Evolutionary conservation across 768 basidiomycete genomes (phyloP), one percentile per base, ranked within the genome.

Genomic region (Floccularia luteovirens): DNA sequence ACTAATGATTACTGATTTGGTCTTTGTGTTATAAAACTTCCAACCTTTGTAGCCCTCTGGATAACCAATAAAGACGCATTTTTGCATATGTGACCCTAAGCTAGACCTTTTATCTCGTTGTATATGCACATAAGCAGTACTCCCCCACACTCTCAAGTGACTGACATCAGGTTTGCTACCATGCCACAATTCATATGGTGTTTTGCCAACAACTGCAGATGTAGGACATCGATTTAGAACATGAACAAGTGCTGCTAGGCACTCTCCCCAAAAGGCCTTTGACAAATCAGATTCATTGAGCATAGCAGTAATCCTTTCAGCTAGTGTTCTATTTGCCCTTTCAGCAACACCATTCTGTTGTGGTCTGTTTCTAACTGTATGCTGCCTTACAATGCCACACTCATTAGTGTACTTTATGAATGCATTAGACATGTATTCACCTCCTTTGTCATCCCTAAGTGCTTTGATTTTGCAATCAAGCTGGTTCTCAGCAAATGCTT

Each of bases 301-400:
- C 51, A 68, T 55, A 0, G 60, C 46, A 14, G 43, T 47, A 14
- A 58, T 50, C 5, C 45, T 47, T 23, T 67, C 59, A 1, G 52
- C 45, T n/a, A 72, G 41, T 1, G 56, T 61, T 7, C 55, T 46
- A 35, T 72, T 70, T 1, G 48, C 44, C 2, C 59, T 42, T 42
- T 74, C 65, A 0, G 64, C 65, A 4, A 66, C 55, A n/a, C 65
- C 60, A 48, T 71, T 74, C 39, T 72, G 65, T 47, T 67, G 60
- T 3, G 64, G 65, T 32, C 45, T 48, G 24, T 54, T 51, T 3
- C 51, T 36, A 20, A 32, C 42, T 11, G 52, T 58, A 40, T 50
- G 47, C 34, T 53, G 47, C 5, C 51, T 42, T 2, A 23, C 39
- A 39, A 60, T 59, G 1, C 56, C 57, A 31, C 47, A 36, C 25